Evolutionary conservation across 1,139 yeast species (phyloP).

Genomic region (Pichia sp.): DNA sequence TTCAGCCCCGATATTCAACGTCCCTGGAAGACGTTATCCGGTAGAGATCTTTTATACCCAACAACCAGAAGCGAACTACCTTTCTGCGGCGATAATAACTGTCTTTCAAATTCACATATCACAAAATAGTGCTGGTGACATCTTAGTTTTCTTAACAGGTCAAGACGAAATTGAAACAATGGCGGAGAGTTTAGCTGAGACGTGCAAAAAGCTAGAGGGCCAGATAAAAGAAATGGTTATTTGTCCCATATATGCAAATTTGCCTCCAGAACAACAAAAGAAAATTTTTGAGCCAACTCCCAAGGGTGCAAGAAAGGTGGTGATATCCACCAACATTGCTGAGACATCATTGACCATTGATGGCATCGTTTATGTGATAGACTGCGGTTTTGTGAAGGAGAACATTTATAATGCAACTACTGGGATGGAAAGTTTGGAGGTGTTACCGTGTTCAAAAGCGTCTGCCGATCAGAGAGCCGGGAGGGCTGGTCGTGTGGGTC

Average conservation of each 20-base stretch:
- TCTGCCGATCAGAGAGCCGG: constrained; percentile 97
- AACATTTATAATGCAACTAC: constrained; percentile 76
- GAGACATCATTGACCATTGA: constrained; percentile 95
- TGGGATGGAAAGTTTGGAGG: constrained; percentile 89
- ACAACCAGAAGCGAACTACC: constrained; percentile 84
- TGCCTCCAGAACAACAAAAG: constrained; percentile 81
- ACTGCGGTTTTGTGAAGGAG: constrained; percentile 90
- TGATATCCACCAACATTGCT: constrained; percentile 92
- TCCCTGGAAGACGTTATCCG: constrained; percentile 87
- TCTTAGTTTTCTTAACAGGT: constrained; percentile 87
- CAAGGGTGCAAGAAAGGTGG: constrained; percentile 71
- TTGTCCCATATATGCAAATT: constrained; percentile 87
- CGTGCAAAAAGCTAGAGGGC: constrained; percentile 56
- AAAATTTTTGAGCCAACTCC: constrained; percentile 89
- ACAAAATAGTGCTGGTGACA: constrained; percentile 66
- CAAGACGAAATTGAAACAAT: constrained; percentile 90
- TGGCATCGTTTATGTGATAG: constrained; percentile 84
- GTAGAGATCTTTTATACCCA: constrained; percentile 83
- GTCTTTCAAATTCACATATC: constrained; percentile 78
- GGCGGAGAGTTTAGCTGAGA: constrained; percentile 67
- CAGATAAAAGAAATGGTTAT: constrained; percentile 58
- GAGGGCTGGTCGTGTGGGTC: constrained; percentile 95
- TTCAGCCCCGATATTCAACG: constrained; percentile 78
- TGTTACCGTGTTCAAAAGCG: constrained; percentile 85
- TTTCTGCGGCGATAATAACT: constrained; percentile 84